Evolutionary conservation across 1,284 basidiomycete genomes (phyloP).

Genomic region (Sporisorium iseilematis-ciliati): DNA sequence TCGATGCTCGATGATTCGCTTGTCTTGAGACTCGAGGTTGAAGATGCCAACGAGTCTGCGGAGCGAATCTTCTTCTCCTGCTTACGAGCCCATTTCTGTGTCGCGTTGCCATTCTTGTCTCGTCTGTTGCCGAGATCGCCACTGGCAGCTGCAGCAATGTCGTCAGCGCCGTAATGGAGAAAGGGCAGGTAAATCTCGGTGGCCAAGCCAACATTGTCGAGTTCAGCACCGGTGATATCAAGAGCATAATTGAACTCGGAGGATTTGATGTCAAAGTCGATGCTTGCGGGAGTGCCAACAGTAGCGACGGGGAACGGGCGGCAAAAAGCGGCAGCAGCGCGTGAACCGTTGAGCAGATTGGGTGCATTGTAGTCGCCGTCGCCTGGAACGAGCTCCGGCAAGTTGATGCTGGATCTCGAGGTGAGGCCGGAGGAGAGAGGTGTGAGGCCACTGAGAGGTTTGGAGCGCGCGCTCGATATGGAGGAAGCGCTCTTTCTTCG

Average conservation of each 20-base stretch:
- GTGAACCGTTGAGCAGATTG: constrained; percentile 49
- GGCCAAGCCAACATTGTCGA: constrained; percentile 70
- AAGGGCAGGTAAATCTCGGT: constrained; percentile 90
- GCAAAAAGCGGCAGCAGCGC: constrained; percentile 59
- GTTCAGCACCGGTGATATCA: constrained; percentile 38
- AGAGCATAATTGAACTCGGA: constrained; percentile 52
- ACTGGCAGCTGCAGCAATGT: constrained; percentile 60
- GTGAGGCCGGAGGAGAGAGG: constrained; percentile 17
- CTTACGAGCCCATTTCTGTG: constrained; percentile 27
- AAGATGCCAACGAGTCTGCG: constrained; percentile 20
- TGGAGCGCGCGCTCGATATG: constrained; percentile 17
- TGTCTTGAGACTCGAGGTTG: constrained; percentile 18
- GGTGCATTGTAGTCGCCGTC: constrained; percentile 33
- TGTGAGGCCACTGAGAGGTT: constrained; percentile 13
- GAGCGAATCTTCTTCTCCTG: constrained; percentile 35
- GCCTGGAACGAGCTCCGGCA: constrained; percentile 26
- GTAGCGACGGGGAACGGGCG: constrained; percentile 58
- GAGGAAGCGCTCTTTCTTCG: constrained; percentile 6
- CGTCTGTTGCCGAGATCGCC: constrained; percentile 39
- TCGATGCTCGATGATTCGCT: constrained; percentile 17
- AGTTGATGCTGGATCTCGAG: constrained; percentile 19
- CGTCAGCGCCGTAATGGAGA: constrained; percentile 82
- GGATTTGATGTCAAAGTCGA: constrained; percentile 62
- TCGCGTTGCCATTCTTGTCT: constrained; percentile 14
- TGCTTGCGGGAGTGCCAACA: constrained; percentile 53